Percentiles rank a stretch among this genome's conserved stretches.
These are phyloP conservation scores for Colletotrichum tropicicola DNA, from an alignment of 2,329 filamentous ascomycete species.

Conservation along the genomic window DNA sequence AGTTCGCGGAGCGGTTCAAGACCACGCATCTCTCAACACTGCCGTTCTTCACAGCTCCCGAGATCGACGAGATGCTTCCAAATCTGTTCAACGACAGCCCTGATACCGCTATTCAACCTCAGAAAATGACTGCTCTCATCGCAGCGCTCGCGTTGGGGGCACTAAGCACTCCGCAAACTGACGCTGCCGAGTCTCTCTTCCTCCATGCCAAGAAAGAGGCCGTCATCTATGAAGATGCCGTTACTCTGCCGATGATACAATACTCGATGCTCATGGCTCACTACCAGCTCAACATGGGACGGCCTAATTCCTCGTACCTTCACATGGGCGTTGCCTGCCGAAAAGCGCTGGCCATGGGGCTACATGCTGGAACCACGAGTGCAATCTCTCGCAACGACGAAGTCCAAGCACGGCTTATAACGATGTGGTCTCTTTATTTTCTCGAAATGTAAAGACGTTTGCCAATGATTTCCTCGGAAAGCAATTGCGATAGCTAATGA, in stretches of 20 bases:
- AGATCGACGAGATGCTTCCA: constrained; percentile 34
- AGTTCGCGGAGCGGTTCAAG: constrained; percentile 34
- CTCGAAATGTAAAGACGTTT: constrained; percentile 35
- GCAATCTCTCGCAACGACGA: constrained; percentile 30
- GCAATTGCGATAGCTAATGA: too few relatives aligned
- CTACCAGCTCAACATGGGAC: constrained; percentile 39
- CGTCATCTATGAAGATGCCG: constrained; percentile 37
- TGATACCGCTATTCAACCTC: constrained; percentile 29
- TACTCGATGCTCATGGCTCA: constrained; percentile 37
- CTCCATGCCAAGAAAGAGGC: constrained; percentile 37
- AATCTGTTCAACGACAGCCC: constrained; percentile 29
- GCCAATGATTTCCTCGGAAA: too few relatives aligned
- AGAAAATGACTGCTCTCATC: constrained; percentile 33
- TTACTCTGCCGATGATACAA: constrained; percentile 42
- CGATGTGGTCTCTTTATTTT: constrained; percentile 40
- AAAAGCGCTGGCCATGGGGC: constrained; percentile 39
- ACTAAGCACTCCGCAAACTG: constrained; percentile 34
- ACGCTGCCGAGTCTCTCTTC: constrained; percentile 36
- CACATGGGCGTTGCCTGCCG: constrained; percentile 38
- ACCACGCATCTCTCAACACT: constrained; percentile 26
- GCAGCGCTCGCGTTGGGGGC: constrained; percentile 38
- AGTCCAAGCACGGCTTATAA: constrained; percentile 35
- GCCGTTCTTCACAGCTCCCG: constrained; percentile 33
- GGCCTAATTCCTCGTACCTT: constrained; percentile 39
- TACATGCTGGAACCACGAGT: constrained; percentile 36